These are phyloP conservation scores for Ceratocystiopsis brevicomis DNA, from an alignment of 2,329 filamentous ascomycete genomes.

Conservation along the genomic window DNA sequence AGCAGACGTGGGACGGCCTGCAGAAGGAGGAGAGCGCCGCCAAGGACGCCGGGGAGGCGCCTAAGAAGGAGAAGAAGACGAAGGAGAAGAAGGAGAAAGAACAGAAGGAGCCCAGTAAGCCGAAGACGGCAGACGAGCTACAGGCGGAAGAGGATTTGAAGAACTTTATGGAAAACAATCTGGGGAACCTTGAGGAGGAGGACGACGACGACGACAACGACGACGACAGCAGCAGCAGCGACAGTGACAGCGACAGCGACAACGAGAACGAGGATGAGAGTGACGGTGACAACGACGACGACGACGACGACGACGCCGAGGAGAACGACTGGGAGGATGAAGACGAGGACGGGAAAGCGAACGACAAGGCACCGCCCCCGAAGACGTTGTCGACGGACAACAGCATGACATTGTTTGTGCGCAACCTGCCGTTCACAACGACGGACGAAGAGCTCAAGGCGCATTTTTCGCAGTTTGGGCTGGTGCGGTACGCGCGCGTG, in stretches of 20 bases:
- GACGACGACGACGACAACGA: slow-evolving; percentile 30
- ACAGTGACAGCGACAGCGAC: slow-evolving; percentile 26
- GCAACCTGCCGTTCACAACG: slow-evolving; percentile 80
- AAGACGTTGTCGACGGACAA: slow-evolving; percentile 35
- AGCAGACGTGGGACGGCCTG: slow-evolving; percentile 60
- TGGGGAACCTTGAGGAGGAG: slow-evolving; percentile 38
- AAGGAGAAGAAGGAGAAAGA: slow-evolving; percentile 14
- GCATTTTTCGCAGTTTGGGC: slow-evolving; percentile 77
- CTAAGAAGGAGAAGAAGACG: slow-evolving; percentile 13
- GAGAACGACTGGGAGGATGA: slow-evolving; percentile 19
- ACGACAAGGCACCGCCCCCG: slow-evolving; percentile 13
- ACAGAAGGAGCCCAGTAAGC: slow-evolving; percentile 13
- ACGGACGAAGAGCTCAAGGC: slow-evolving; percentile 66
- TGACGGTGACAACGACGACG: slow-evolving; percentile 24
- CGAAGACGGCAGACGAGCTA: slow-evolving; percentile 14
- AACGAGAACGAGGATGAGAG: slow-evolving; percentile 25
- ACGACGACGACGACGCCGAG: slow-evolving; percentile 19
- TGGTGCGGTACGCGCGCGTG: slow-evolving; percentile 75
- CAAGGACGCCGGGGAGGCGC: slow-evolving; percentile 17
- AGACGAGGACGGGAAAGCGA: slow-evolving; percentile 11
- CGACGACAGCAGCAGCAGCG: slow-evolving; percentile 23
- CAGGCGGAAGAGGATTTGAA: slow-evolving; percentile 23
- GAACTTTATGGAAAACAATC: slow-evolving; percentile 39
- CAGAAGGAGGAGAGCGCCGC: slow-evolving; percentile 21
- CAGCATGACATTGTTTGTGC: slow-evolving; percentile 69